Evolutionary conservation across 2,329 filamentous ascomycete genomes (phyloP).

Genomic region (Alternaria arbusti): DNA sequence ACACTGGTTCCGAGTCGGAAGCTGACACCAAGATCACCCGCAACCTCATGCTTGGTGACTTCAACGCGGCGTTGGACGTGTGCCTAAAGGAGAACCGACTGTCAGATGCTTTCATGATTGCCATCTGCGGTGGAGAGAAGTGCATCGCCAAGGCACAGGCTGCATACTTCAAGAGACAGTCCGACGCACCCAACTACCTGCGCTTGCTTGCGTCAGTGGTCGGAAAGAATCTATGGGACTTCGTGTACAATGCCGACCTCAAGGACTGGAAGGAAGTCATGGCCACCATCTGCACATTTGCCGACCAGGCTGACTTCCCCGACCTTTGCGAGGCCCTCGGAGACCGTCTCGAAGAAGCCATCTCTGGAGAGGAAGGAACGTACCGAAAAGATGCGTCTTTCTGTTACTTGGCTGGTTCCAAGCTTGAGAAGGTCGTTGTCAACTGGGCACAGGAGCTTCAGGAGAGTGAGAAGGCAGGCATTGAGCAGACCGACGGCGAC

Average conservation of each 20-base stretch:
- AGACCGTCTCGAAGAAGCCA: conserved; percentile 81
- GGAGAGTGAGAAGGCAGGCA: conserved; percentile 77
- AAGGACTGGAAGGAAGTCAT: conserved; percentile 96
- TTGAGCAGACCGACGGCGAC: conserved; percentile 72
- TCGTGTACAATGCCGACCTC: conserved; percentile 94
- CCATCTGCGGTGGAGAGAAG: conserved; percentile 92
- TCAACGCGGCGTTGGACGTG: conserved; percentile 86
- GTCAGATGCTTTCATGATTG: conserved; percentile 97
- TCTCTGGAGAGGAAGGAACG: conserved; percentile 57
- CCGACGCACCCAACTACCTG: conserved; percentile 86
- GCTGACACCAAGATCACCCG: conserved; percentile 87
- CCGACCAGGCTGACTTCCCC: conserved; percentile 86
- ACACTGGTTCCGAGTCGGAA: conserved; percentile 80
- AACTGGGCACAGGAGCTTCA: conserved; percentile 93
- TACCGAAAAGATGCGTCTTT: conserved; percentile 88
- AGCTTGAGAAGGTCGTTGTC: conserved; percentile 93
- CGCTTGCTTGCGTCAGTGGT: conserved; percentile 90
- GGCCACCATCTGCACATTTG: conserved; percentile 94
- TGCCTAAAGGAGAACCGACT: conserved; percentile 88
- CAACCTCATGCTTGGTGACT: conserved; percentile 87
- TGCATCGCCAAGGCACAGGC: conserved; percentile 93
- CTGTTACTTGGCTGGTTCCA: conserved; percentile 94
- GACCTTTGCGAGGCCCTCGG: conserved; percentile 95
- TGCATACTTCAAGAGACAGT: conserved; percentile 84
- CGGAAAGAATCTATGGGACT: conserved; percentile 96